These are phyloP conservation scores for Lipomyces orientalis DNA, from an alignment of 805 yeast species.

Conservation along the genomic window DNA sequence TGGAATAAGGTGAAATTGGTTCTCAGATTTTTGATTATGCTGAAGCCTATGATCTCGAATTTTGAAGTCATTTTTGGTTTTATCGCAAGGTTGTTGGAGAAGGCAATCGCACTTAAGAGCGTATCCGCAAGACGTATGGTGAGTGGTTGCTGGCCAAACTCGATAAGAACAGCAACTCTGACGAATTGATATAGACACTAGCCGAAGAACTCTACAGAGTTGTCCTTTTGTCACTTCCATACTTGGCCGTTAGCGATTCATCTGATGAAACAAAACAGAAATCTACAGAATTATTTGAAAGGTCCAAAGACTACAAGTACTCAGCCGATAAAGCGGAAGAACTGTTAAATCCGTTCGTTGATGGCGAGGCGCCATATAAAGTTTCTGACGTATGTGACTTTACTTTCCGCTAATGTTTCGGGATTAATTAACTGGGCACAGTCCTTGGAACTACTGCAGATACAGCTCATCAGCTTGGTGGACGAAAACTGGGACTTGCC, in stretches of 20 bases:
- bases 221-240: constrained; percentile 26
- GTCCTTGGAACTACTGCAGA: constrained; percentile 19
- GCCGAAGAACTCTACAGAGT: constrained; percentile 21
- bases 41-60: constrained; percentile 65
- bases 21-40: constrained; percentile 69
- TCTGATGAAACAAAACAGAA: constrained; percentile 14
- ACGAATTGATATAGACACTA: not conserved
- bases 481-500: constrained; percentile 36
- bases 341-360: constrained; percentile 30
- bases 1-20: constrained; percentile 76
- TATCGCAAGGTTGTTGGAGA: constrained; percentile 58
- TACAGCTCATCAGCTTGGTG: constrained; percentile 25
- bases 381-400: constrained; percentile 24
- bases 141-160: not conserved
- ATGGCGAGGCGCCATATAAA: constrained; percentile 34
- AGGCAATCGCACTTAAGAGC: constrained; percentile 62
- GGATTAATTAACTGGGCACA: constrained; percentile 4
- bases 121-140: not conserved
- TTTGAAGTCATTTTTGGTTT: constrained; percentile 52
- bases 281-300: constrained; percentile 14
- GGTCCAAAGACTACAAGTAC: constrained; percentile 15
- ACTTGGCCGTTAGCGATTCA: constrained; percentile 22
- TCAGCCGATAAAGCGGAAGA: constrained; percentile 15
- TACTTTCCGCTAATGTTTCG: not conserved
- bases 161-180: not conserved